Percentiles rank a stretch among this genome's conserved stretches.
These are phyloP conservation scores for Ascochyta pisi DNA, from an alignment of 2,329 filamentous ascomycete species.

Conservation along the genomic window DNA sequence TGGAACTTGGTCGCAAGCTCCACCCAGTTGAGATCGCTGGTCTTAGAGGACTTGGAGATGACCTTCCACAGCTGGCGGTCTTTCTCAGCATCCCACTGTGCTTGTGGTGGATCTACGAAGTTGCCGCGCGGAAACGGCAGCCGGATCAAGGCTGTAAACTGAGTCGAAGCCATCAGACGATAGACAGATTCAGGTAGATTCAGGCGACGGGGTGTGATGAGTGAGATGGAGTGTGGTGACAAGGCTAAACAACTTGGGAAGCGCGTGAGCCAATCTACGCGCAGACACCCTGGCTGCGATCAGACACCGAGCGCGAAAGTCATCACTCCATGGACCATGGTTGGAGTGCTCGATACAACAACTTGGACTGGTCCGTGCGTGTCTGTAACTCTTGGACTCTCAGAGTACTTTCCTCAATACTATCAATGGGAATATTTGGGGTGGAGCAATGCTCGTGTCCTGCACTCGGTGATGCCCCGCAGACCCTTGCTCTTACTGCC, in stretches of 20 bases:
- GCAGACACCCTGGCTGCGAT: conserved; percentile 12
- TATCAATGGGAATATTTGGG: neutral
- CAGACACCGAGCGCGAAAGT: neutral
- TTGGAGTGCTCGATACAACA: neutral
- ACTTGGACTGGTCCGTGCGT: neutral
- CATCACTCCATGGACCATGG: neutral
- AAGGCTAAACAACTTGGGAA: conserved; percentile 2
- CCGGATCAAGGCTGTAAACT: conserved; percentile 79
- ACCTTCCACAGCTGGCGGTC: conserved; percentile 91
- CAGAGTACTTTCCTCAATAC: neutral
- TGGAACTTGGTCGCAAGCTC: conserved; percentile 80
- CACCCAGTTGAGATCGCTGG: conserved; percentile 84
- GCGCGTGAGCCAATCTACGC: conserved; percentile 8
- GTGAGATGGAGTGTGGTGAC: conserved; percentile 14
- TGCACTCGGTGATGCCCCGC: conserved; percentile 6
- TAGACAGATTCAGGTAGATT: neutral
- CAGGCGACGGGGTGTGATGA: conserved; percentile 2
- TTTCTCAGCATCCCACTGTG: conserved; percentile 86
- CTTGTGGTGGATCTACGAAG: conserved; percentile 88
- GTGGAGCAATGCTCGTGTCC: neutral
- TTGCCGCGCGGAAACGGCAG: conserved; percentile 87
- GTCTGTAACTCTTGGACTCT: neutral
- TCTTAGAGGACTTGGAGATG: conserved; percentile 80
- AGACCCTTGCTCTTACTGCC: conserved; percentile 8
- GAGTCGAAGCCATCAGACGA: conserved; percentile 37